Base-by-base conservation (phyloP, 2,329 filamentous ascomycete genomes). In the Ascochyta clinopodiicola region DNA sequence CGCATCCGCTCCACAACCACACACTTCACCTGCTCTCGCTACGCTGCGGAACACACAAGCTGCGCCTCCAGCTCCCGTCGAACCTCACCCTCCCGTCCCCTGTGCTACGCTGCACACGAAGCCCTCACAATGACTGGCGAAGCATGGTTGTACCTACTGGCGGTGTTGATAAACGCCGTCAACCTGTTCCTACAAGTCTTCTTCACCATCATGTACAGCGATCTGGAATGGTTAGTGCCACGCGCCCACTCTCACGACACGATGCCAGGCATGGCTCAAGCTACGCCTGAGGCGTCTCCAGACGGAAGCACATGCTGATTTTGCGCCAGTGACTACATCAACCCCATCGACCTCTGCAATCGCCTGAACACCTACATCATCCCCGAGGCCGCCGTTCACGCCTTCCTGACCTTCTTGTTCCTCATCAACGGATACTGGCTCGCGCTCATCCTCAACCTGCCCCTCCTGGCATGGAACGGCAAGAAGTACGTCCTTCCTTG, bases 161-260 rank as follows among this genome's bases (percentile, higher is more conserved):
- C 94, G 81, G 96, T 99, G 79, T 86, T 99, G 77, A 96, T 99
- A 84, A 99, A 99, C 83, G 95, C 95, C 82, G 93, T 99, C 87
- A 99, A 99, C 84, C 86, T 99, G 75, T 99, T 99, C 81, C 86
- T 99, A 55, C 96, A 99, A 83, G 95, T 99, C 71, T 99, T 99
- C 86, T 99, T 99, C 83, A 99, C 95, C 56, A 99, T 99, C 76
- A 99, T 99, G 96, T 99, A 98, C 82, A 96, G 92, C 80, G 95
- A 99, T 85, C 81, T 99, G 73, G 95, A 99, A 89, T 99, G 95
- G 93, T 96, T 82, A 74, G 91, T 84, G 32, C 32, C 19, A n/a
- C n/a, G 44, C 38, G 29, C 29, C 29, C 13, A 31, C 29, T 31
- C 17, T 17, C 42, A 3, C n/a, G 8, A 7, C 10, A 8, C 15